phyloP scores from a whole-genome alignment of 371 early-diverging fungal genomes.

The Mucor sp. region DNA sequence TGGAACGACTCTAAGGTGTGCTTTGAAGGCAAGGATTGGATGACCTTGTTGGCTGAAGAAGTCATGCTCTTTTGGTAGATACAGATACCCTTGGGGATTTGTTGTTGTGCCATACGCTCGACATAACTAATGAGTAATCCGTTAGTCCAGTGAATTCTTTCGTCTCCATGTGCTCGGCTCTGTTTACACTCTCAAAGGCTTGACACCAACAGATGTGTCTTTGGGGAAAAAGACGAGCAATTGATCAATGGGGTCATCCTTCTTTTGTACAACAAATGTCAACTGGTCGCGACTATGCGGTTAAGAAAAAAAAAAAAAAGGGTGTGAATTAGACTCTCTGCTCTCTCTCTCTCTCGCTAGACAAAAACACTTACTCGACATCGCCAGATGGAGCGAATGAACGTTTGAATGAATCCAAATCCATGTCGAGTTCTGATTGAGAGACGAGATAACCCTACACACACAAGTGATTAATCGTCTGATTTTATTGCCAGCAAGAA shows the following conservation, averaged over 20 bases:
- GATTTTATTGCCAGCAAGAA: background rate
- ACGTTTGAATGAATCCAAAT: conserved; percentile 79
- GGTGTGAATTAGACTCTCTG: too few relatives aligned
- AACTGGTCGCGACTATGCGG: conserved; percentile 72
- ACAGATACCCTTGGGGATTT: conserved; percentile 83
- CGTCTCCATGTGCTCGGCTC: too few relatives aligned
- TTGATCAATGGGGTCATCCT: conserved; percentile 81
- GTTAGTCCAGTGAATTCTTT: background rate
- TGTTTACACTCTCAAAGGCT: conserved; percentile 82
- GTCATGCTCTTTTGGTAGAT: conserved; percentile 86
- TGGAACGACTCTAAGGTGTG: conserved; percentile 93
- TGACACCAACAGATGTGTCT: conserved; percentile 88
- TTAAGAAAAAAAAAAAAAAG: too few relatives aligned
- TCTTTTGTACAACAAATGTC: conserved; percentile 87
- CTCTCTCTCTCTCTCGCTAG: too few relatives aligned
- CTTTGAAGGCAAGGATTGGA: conserved; percentile 68
- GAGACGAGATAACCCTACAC: conserved; percentile 83
- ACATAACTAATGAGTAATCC: conserved; percentile 58
- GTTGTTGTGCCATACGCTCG: conserved; percentile 84
- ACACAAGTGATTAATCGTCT: background rate
- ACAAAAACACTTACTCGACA: conserved; percentile 74
- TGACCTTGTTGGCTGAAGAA: conserved; percentile 87
- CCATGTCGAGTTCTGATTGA: conserved; percentile 79
- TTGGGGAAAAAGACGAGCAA: conserved; percentile 93
- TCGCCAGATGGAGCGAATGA: conserved; percentile 72